Base-by-base conservation (phyloP, 345 rosid species). In the Salix purpurea region DNA sequence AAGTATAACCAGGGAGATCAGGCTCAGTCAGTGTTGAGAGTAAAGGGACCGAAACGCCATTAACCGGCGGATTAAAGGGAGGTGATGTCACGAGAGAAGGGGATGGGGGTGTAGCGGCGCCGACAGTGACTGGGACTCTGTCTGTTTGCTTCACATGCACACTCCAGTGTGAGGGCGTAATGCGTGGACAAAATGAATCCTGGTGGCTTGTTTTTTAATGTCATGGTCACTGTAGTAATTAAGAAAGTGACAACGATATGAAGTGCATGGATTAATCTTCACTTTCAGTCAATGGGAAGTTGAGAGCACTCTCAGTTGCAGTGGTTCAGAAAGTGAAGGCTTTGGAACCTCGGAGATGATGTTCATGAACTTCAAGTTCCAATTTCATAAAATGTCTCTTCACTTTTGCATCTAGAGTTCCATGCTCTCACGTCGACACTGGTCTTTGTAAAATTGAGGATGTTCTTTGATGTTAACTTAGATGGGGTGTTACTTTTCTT, bases 101-200 rank as follows among this genome's bases (percentile, higher is more conserved):
- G 76, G 65, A 18, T 24, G 56, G 73, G 69, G 40, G 28, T 69
- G 76, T 40, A 36, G 5, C 37, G 65, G 60, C 56, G 74, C 74
- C 81, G 69, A 73, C 73, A 58, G 26, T 36, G 54, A 14, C 74
- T 23, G 16, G 48, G 66, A 7, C 6, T n/a, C 4, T 62, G 78
- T 74, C 73, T 56, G 79, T 42, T 68, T 42, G 42, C 37, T 34
- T 79, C 82, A 79, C 77, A 69, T 68, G 82, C 60, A 34, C 4
- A 19, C 48, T 0, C 72, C 7, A 76, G 8, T n/a, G 74, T 16
- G 56, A 34, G 74, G 21, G 65, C 68, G 14, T 2, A 0, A 1
- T 30, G 3, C 37, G 5, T 6, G n/a, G 68, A 65, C 58, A 52
- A 19, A 19, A 52, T 18, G 2, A 52, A 52, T 19, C 7, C 19